Evolutionary conservation across 2,329 filamentous ascomycete genomes (phyloP).

Genomic region (Xylaria sp.): DNA sequence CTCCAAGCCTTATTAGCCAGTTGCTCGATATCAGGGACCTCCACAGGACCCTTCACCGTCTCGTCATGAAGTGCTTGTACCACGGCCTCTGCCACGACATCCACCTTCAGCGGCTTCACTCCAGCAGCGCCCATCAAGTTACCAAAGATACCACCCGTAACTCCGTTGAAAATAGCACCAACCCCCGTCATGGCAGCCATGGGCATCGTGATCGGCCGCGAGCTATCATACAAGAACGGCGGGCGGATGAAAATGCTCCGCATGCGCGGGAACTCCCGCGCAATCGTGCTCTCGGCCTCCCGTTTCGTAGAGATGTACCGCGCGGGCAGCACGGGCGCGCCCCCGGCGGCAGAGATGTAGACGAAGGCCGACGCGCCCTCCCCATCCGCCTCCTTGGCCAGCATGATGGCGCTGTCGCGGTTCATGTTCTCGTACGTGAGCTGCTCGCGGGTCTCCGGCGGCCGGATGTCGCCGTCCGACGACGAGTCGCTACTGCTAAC

Average conservation of each 20-base stretch:
- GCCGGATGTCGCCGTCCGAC: conserved; percentile 64
- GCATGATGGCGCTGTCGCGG: conserved; percentile 83
- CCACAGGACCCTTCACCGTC: conserved; percentile 77
- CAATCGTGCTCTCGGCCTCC: conserved; percentile 84
- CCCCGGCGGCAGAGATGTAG: conserved; percentile 89
- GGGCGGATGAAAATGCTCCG: conserved; percentile 85
- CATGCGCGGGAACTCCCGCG: conserved; percentile 77
- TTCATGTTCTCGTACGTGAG: conserved; percentile 99
- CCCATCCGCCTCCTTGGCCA: conserved; percentile 79
- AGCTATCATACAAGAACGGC: conserved; percentile 89
- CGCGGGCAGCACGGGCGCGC: conserved; percentile 83
- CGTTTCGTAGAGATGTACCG: conserved; percentile 93
- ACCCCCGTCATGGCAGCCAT: conserved; percentile 82
- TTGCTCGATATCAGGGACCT: conserved; percentile 81
- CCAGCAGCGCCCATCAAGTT: conserved; percentile 84
- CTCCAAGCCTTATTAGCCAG: conserved; percentile 87
- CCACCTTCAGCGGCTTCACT: conserved; percentile 87
- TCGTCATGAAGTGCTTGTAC: conserved; percentile 87
- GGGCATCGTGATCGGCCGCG: conserved; percentile 82
- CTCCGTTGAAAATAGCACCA: conserved; percentile 79
- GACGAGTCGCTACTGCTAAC: conserved; percentile 60
- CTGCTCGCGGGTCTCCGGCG: conserved; percentile 76
- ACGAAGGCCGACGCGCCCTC: conserved; percentile 77
- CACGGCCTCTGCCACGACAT: conserved; percentile 87
- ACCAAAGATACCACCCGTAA: conserved; percentile 80